Evolutionary conservation across 2,329 filamentous ascomycete genomes (phyloP).

Genomic region (Ambrosiella xylebori): DNA sequence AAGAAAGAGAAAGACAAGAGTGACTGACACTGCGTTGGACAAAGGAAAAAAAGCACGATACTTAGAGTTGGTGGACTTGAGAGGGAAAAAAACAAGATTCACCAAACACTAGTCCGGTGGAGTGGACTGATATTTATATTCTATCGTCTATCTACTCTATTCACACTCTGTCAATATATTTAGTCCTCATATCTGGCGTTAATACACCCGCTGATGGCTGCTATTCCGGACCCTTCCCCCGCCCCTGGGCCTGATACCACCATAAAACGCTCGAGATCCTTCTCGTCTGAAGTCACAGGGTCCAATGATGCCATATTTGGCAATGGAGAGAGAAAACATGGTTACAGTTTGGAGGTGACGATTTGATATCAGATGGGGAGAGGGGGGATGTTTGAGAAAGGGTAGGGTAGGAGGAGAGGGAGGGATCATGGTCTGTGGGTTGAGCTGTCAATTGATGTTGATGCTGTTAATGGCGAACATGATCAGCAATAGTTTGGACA

Average conservation of each 20-base stretch:
- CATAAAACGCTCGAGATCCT: no score
- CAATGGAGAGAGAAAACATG: neutral
- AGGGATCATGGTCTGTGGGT: neutral
- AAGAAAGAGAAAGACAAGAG: neutral
- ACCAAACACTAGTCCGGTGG: no score
- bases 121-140: no score
- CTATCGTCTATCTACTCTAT: no score
- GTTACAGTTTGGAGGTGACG: neutral
- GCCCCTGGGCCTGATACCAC: no score
- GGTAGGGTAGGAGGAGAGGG: neutral
- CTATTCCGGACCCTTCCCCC: no score
- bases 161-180: no score
- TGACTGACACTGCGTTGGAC: neutral
- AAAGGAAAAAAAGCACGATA: slow-evolving; percentile 2
- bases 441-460: neutral
- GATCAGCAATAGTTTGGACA: no score
- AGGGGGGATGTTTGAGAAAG: neutral
- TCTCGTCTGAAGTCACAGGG: neutral
- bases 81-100: neutral
- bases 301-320: neutral
- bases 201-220: no score
- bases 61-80: neutral
- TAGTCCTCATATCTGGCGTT: no score
- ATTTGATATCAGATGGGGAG: neutral
- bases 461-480: neutral